phyloP scores from a whole-genome alignment of 176 grass and related monocot species.

The Hsuehochloa calcarea region DNA sequence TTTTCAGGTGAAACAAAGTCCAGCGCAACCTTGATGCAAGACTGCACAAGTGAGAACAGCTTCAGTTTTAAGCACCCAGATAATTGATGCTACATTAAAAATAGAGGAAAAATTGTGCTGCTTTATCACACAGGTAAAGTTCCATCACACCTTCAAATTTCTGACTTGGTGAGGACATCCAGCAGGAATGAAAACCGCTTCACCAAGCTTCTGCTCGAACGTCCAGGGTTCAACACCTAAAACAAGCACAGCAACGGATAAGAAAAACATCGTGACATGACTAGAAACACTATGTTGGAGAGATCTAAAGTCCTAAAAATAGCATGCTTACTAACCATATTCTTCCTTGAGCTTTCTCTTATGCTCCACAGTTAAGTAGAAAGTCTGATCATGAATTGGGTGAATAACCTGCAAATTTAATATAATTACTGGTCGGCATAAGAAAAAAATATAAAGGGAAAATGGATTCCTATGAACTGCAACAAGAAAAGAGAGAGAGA shows the following conservation, averaged over 20 bases:
- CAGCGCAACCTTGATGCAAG: slow-evolving; percentile 85
- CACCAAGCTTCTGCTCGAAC: slow-evolving; percentile 84
- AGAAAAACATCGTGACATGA: not conserved
- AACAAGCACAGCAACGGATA: not conserved
- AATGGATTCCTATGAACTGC: not conserved
- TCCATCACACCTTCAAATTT: slow-evolving; percentile 69
- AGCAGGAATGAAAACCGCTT: slow-evolving; percentile 83
- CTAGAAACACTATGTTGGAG: not conserved
- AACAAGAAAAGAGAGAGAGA: slow-evolving; percentile 24
- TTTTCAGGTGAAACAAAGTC: slow-evolving; percentile 93
- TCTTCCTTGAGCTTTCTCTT: slow-evolving; percentile 83
- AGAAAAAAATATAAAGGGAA: not conserved
- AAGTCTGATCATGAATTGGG: slow-evolving; percentile 77
- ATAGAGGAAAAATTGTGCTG: not conserved
- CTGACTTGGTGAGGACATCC: slow-evolving; percentile 94
- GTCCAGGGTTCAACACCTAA: slow-evolving; percentile 92
- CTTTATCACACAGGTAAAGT: not conserved
- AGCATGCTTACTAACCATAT: slow-evolving; percentile 50
- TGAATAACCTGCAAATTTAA: slow-evolving; percentile 59
- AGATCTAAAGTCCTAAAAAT: not conserved
- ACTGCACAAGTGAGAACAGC: slow-evolving; percentile 42
- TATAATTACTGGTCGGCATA: slow-evolving; percentile 8
- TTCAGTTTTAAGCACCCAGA: not conserved
- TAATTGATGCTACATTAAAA: not conserved
- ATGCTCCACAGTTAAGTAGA: slow-evolving; percentile 73